Base-by-base conservation (phyloP, 805 yeast species). In the Saccharomyces eubayanus region DNA sequence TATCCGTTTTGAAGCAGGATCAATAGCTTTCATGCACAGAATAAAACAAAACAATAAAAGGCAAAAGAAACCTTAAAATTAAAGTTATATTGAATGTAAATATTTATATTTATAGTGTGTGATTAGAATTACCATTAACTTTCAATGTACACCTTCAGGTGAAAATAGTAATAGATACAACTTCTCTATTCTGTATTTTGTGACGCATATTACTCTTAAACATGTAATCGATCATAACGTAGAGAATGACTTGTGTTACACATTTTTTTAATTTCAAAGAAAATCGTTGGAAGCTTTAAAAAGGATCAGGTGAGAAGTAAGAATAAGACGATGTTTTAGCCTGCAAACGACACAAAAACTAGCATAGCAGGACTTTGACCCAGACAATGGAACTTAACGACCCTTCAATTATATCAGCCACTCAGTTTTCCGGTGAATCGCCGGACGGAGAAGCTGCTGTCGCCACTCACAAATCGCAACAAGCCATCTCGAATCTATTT, bases 341-440 rank as follows among this genome's bases (percentile, higher is more conserved):
- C 24, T 16, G 12, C 1, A 16, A 9, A 16, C 12, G 21, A 36
- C 43, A 36, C 43, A 36, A 36, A 36, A 16, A 36, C 43, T 36
- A 36, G 21, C 43, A 36, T 36, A 36, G 10, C 20, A 36, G 43
- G 43, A 36, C 43, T 36, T 36, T 36, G 20, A 36, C 43, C 11
- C 43, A 6, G 10, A 36, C 24, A 50, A 60, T 60, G 64, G 64
- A 61, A 53, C 49, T 59, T 4, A 53, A 55, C 48, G 65, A 61
- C 49, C 63, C 65, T 2, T 61, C 65, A 12, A 59, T 60, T 31
- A 51, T 60, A 11, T 54, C 58, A 3, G 57, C 54, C 16, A 28
- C 21, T 11, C 30, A 46, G 16, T 46, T 36, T n/a, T 36, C 43
- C 5, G 43, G 43, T 16, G 43, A 36, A 36, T 36, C 16, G 24